Evolutionary conservation across 257 asterid species (phyloP).

Genomic region (Solanum chmielewskii): DNA sequence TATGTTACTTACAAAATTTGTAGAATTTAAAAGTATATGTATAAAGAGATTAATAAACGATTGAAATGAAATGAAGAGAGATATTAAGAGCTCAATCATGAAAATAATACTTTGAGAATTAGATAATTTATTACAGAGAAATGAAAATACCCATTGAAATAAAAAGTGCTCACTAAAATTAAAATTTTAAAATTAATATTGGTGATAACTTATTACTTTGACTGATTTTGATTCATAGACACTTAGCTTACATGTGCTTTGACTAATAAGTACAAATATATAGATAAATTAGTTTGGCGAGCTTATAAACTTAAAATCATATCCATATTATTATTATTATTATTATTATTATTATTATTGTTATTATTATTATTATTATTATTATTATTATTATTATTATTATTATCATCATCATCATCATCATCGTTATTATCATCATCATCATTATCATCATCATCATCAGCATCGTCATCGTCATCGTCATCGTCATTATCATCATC

Average conservation of each 20-base stretch:
- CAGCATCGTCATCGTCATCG: no score
- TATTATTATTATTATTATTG: no score
- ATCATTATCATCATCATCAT: fast-evolving
- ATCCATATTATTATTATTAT: no score
- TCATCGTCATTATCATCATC: fast-evolving
- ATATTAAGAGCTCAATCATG: neutral
- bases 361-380: no score
- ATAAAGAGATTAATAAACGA: no score
- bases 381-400: fast-evolving
- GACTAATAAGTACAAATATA: neutral
- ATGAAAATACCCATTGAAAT: neutral
- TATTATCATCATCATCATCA: fast-evolving
- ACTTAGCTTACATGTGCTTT: neutral
- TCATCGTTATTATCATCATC: fast-evolving
- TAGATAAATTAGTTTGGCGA: no score
- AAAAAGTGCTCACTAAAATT: neutral
- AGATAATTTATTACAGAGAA: neutral
- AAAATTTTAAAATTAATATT: no score
- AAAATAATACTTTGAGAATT: neutral
- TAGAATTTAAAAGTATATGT: no score
- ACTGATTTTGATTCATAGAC: no score
- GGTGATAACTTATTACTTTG: no score
- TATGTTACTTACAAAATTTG: no score
- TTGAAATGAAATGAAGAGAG: neutral
- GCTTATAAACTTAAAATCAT: no score